Conservation (phyloP, 805 yeast genomes). For the Clavispora fructus region DNA sequence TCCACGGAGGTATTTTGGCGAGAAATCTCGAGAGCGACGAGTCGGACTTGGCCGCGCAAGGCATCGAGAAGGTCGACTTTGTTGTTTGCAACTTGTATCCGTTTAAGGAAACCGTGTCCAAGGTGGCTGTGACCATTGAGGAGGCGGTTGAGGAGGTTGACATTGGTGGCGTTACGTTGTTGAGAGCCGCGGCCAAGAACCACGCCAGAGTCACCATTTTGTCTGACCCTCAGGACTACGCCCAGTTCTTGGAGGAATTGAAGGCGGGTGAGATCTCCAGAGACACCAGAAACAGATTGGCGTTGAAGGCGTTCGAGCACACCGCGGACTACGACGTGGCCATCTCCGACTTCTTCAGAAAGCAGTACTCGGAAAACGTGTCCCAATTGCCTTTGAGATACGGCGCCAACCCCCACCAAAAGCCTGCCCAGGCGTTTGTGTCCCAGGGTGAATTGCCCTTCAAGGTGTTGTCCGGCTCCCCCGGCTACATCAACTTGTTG, state of each 20-base stretch:
- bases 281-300: constrained; percentile 74
- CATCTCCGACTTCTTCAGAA: constrained; percentile 95
- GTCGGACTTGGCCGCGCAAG: constrained; percentile 79
- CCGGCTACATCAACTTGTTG: constrained; percentile 93
- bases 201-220: constrained; percentile 93
- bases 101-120: constrained; percentile 94
- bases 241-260: constrained; percentile 79
- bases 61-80: constrained; percentile 91
- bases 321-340: constrained; percentile 97
- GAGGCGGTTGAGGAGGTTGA: constrained; percentile 99
- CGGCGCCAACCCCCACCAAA: constrained; percentile 99
- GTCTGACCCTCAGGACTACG: constrained; percentile 92
- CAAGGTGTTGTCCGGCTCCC: constrained; percentile 89
- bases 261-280: constrained; percentile 65
- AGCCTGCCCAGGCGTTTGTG: constrained; percentile 97
- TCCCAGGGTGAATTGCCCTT: constrained; percentile 85
- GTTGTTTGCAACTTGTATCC: constrained; percentile 98
- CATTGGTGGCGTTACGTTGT: constrained; percentile 92
- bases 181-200: constrained; percentile 98
- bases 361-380: constrained; percentile 85
- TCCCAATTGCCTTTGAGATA: constrained; percentile 93
- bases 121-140: constrained; percentile 88
- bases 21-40: constrained; percentile 89
- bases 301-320: constrained; percentile 96
- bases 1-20: constrained; percentile 96